phyloP scores from a whole-genome alignment of 768 basidiomycete species.

The Symmetrospora coprosmae region DNA sequence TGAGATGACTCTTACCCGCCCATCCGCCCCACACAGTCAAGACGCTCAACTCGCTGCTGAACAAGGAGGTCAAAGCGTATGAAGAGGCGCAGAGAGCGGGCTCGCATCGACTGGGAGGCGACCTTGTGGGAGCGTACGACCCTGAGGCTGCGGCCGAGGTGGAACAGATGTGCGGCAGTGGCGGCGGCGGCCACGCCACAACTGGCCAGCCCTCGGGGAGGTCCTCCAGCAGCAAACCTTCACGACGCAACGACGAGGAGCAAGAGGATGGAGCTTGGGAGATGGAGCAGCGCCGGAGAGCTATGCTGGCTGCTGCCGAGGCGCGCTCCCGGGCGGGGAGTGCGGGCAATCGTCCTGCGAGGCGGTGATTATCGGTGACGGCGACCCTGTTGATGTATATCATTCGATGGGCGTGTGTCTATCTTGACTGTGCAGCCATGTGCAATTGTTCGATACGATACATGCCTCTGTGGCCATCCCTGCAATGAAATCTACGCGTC shows the following conservation, averaged over 20 bases:
- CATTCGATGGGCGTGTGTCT: no score
- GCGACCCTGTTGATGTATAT: no score
- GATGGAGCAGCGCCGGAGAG: constrained; percentile 6
- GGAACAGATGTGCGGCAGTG: constrained; percentile 15
- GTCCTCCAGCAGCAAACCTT: neutral
- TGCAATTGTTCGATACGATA: no score
- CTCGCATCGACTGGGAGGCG: constrained; percentile 15
- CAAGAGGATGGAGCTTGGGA: constrained; percentile 16
- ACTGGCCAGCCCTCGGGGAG: neutral
- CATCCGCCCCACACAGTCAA: constrained; percentile 20
- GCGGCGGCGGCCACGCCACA: neutral
- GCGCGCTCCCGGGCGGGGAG: no score
- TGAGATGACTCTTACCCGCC: neutral
- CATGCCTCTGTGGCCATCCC: no score
- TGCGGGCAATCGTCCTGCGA: no score
- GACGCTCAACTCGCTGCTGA: constrained; percentile 29
- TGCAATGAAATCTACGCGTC: no score
- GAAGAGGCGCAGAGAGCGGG: constrained; percentile 21
- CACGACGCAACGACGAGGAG: neutral
- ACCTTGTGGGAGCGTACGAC: constrained; percentile 11
- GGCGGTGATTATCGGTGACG: no score
- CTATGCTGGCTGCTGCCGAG: constrained; percentile 16
- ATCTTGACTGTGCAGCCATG: no score
- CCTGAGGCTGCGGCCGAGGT: constrained; percentile 1
- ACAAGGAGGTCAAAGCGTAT: constrained; percentile 26